Percentiles rank a stretch among this genome's conserved stretches.
phyloP scores from a whole-genome alignment of 2,329 filamentous ascomycete genomes.

The Trichoderma gracile region DNA sequence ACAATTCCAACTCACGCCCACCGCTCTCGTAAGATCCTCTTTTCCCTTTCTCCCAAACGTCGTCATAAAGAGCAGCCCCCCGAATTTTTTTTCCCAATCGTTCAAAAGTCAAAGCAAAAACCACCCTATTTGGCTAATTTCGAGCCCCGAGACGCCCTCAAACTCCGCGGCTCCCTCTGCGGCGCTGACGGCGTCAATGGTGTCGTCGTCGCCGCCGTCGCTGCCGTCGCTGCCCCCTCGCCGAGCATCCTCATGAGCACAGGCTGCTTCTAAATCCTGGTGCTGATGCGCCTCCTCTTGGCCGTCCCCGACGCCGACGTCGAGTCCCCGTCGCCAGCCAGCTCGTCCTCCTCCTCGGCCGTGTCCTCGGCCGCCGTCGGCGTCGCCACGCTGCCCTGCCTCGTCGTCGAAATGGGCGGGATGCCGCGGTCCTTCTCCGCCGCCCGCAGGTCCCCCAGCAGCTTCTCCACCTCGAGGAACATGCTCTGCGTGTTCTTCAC shows the following conservation, averaged over 20 bases:
- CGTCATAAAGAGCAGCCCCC: neutral
- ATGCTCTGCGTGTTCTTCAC: conserved; percentile 87
- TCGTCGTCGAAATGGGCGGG: conserved; percentile 38
- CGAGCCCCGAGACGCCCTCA: neutral
- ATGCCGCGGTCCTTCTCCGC: conserved; percentile 61
- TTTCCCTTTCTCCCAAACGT: neutral
- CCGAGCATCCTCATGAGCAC: conserved; percentile 19
- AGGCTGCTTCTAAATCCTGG: conserved; percentile 37
- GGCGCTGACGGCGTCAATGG: no score
- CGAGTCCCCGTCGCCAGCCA: conserved; percentile 45
- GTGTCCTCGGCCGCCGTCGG: conserved; percentile 45
- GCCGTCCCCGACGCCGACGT: conserved; percentile 36
- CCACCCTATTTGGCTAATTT: neutral
- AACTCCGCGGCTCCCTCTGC: neutral
- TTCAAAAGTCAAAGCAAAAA: neutral
- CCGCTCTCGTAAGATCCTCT: neutral
- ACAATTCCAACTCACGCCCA: neutral
- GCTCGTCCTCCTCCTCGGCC: conserved; percentile 53
- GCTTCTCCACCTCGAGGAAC: conserved; percentile 82
- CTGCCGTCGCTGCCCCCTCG: neutral
- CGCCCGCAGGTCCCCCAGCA: conserved; percentile 72
- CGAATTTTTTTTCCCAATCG: neutral
- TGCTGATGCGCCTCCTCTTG: conserved; percentile 42
- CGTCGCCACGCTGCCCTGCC: conserved; percentile 43
- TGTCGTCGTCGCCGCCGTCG: no score